Evolutionary conservation across 495 filamentous ascomycete species (phyloP).

Genomic region (Lasiosphaeria ovina): DNA sequence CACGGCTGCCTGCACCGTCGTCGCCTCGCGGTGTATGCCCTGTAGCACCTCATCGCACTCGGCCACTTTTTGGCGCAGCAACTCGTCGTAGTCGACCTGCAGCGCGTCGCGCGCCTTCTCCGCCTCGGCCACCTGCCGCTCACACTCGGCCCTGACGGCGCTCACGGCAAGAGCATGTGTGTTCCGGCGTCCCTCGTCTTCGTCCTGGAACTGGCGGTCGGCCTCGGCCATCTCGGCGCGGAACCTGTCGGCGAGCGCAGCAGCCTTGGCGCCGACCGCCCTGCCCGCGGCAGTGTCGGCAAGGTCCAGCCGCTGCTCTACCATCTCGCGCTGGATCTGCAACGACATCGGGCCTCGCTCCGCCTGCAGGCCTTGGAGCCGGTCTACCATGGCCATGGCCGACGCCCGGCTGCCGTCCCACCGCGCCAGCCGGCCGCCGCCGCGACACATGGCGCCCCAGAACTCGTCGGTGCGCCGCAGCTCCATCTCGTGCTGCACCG

Average conservation of each 20-base stretch:
- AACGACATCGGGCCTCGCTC: neutral
- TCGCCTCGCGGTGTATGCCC: neutral
- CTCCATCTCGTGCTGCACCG: conserved; percentile 12
- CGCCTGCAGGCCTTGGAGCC: neutral
- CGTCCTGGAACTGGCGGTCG: neutral
- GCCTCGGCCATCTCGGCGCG: neutral
- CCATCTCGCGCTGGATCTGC: neutral
- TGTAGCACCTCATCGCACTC: neutral
- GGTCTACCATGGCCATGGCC: conserved; percentile 8
- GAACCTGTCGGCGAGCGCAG: neutral
- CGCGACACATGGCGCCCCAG: conserved; percentile 15
- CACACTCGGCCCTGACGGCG: neutral
- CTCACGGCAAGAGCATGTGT: neutral
- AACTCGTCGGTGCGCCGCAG: conserved; percentile 15
- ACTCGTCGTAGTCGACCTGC: neutral
- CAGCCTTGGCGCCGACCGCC: neutral
- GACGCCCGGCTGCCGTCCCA: conserved; percentile 5
- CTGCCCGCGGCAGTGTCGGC: neutral
- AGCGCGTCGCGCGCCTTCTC: neutral
- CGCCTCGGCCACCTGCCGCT: neutral
- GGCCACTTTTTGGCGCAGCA: neutral
- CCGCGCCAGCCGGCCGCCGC: conserved; percentile 9
- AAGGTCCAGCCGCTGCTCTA: neutral
- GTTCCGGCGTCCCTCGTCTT: neutral
- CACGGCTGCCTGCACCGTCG: neutral